These are phyloP conservation scores for Nicotiana benthamiana DNA, from an alignment of 257 asterid species.

Conservation along the genomic window DNA sequence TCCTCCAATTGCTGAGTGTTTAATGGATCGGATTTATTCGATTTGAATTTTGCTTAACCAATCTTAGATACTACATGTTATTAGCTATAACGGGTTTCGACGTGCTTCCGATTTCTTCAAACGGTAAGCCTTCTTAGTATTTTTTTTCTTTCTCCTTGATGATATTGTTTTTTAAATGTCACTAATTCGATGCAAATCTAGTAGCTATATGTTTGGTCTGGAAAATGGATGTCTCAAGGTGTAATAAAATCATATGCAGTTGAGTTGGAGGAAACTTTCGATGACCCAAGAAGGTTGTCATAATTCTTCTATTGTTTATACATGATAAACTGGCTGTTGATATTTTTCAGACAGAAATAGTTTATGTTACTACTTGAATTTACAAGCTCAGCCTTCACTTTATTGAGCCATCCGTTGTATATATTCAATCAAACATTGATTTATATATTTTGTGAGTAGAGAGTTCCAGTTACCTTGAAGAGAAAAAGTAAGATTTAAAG, in stretches of 20 bases:
- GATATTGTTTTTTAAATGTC: no score
- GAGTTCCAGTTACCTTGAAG: not conserved
- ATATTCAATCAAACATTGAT: not conserved
- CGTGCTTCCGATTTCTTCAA: constrained; percentile 36
- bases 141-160: no score
- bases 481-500: not conserved
- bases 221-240: no score
- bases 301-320: not conserved
- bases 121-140: constrained; percentile 15
- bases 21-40: no score
- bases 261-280: no score
- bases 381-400: not conserved
- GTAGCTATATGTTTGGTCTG: no score
- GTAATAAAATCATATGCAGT: no score
- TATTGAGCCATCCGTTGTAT: not conserved
- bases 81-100: constrained; percentile 46
- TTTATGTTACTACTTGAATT: not conserved
- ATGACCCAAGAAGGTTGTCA: not conserved
- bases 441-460: not conserved
- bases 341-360: not conserved
- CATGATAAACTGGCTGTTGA: not conserved
- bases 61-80: constrained; percentile 44
- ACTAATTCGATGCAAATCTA: no score
- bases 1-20: no score
- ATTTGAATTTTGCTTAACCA: constrained; percentile 19